phyloP scores from a whole-genome alignment of 2,329 filamentous ascomycete genomes.

The Talaromyces sp. region DNA sequence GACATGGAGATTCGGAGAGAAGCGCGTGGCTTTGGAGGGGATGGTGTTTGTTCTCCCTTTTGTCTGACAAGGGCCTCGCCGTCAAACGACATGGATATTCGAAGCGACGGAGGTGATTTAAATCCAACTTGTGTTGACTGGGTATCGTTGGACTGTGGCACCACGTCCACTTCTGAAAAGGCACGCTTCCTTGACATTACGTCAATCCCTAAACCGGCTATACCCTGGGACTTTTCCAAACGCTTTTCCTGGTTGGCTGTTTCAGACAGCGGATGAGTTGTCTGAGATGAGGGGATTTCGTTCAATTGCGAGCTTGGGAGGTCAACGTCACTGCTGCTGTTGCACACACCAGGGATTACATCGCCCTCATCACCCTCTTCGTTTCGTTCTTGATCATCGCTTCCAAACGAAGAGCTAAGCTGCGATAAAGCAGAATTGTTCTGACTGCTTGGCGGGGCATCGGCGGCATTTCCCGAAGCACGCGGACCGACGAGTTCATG shows the following conservation, averaged over 20 bases:
- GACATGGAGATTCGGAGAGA: slow-evolving; percentile 75
- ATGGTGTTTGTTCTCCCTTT: slow-evolving; percentile 35
- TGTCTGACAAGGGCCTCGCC: slow-evolving; percentile 34
- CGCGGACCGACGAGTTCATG: slow-evolving; percentile 60
- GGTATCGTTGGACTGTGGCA: not conserved
- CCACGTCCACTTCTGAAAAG: slow-evolving; percentile 22
- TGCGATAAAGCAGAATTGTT: slow-evolving; percentile 25
- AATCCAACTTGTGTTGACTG: slow-evolving; percentile 5
- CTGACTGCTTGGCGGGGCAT: slow-evolving; percentile 20
- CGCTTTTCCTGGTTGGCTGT: not conserved
- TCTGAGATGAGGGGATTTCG: not conserved
- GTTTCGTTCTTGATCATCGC: slow-evolving; percentile 15
- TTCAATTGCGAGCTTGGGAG: not conserved
- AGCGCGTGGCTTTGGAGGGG: slow-evolving; percentile 35
- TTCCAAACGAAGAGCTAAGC: slow-evolving; percentile 23
- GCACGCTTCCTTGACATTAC: slow-evolving; percentile 30
- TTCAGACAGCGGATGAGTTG: not conserved
- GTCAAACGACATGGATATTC: slow-evolving; percentile 38
- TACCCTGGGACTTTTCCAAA: not conserved
- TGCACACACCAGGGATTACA: not conserved
- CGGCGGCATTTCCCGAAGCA: slow-evolving; percentile 22
- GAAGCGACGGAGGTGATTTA: slow-evolving; percentile 34
- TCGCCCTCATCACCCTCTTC: not conserved
- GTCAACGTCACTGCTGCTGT: not conserved
- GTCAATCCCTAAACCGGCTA: slow-evolving; percentile 7